Evolutionary conservation across 176 grass and related monocot genomes (phyloP), one percentile per base, ranked within the genome.

Genomic region (Urochloa ruziziensis): DNA sequence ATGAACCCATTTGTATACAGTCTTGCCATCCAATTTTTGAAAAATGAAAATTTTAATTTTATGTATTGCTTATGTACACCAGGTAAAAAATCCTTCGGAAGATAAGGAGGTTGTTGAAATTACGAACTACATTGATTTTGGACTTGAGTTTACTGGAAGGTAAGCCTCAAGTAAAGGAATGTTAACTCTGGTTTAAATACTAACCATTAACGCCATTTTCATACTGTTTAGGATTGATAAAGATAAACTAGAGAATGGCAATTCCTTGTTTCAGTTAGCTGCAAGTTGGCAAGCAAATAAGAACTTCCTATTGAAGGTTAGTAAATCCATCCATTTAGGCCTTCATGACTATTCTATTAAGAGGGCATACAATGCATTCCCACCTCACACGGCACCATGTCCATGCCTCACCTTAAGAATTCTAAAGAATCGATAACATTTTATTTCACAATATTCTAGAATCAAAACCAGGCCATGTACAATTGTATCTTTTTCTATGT

Each of bases 201-300:
- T 58, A 36, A 56, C 56, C 46, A 47, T 23, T 81, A 70, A 54
- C 44, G 53, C 16, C 24, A 72, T 79, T 68, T 75, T 83, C 60
- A 43, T 81, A 81, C 60, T 70, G 49, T 78, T 71, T 53, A 98
- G 96, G 77, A 77, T 95, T 84, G 84, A 91, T 77, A 90, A 83
- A 61, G 79, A 77, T 75, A 69, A 77, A 71, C 47, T 32, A 12
- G 85, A 88, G 66, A 86, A 67, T 44, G 60, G 44, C 44, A 83
- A 52, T 77, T 92, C 88, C 24, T 84, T 86, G 56, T 95, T 98
- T 85, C 96, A 95, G 75, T 86, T 98, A 75, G 96, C 91, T 35
- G 91, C 96, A 76, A 93, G 90, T 77, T 98, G 96, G 96, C 93
- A 98, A 91, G 93, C 96, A 70, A 95, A 98, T 74, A 98, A 98